Base-by-base conservation (phyloP, 139 green algal species). In the Gonium pectorale region DNA sequence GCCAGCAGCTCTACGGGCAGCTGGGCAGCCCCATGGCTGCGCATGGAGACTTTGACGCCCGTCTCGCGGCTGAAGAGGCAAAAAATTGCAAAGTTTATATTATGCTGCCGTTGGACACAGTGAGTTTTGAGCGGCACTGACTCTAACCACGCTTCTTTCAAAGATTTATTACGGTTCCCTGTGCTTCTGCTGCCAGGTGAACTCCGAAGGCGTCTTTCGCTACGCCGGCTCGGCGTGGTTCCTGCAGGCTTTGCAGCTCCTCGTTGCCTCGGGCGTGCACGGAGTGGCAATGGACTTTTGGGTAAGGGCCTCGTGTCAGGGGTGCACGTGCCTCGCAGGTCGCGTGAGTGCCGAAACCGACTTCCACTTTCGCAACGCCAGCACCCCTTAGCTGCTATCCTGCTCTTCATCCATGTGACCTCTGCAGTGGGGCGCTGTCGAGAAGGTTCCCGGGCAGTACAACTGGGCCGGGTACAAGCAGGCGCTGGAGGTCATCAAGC, bases 71-170 rank as follows among this genome's bases (percentile, higher is more conserved):
- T n/a, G n/a, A n/a, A n/a, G n/a, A n/a, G n/a, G n/a, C n/a, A n/a
- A n/a, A n/a, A n/a, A n/a, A n/a, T n/a, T n/a, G n/a, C n/a, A n/a
- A n/a, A n/a, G n/a, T n/a, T n/a, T 98, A 93, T 79, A 92, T 98
- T 5, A 99, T 99, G 96, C 87, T 99, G 9, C 96, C 96, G 0
- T 82, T 99, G 27, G 96, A 99, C 88, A 98, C 96, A 60, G 95
- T 99, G n/a, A 69, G 73, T 66, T 8, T 51, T 27, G 31, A 43
- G 46, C 69, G 29, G 67, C 67, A 24, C 40, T 52, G 24, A 38
- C 67, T 29, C n/a, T n/a, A n/a, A n/a, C n/a, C n/a, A n/a, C n/a
- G n/a, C n/a, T n/a, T n/a, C n/a, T n/a, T n/a, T n/a, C n/a, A n/a
- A n/a, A n/a, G n/a, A n/a, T n/a, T n/a, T n/a, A n/a, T n/a, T n/a